Evolutionary conservation across 129 eudicot species (phyloP).

Genomic region (Tanacetum coccineum): DNA sequence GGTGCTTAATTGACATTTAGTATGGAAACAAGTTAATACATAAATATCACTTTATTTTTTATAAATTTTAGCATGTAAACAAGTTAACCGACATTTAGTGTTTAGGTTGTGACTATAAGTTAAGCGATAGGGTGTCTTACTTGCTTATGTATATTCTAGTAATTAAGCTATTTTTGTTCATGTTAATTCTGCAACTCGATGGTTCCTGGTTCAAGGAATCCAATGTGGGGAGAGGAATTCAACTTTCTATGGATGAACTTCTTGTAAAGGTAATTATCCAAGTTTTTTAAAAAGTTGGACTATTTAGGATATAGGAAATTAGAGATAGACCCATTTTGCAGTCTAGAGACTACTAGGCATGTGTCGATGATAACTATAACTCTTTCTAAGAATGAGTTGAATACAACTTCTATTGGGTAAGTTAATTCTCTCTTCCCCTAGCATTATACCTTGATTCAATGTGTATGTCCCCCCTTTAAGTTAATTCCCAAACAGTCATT

Average conservation of each 20-base stretch:
- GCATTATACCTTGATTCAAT: too few species aligned
- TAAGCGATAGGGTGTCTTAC: slow-evolving; percentile 1
- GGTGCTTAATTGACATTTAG: too few species aligned
- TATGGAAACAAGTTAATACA: too few species aligned
- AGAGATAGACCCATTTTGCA: slow-evolving; percentile 3
- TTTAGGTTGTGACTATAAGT: background rate
- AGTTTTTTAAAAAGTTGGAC: background rate
- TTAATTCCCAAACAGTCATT: too few species aligned
- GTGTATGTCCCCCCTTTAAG: too few species aligned
- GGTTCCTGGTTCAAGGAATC: slow-evolving; percentile 99
- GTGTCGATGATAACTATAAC: too few species aligned
- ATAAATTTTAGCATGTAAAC: slow-evolving; percentile 10
- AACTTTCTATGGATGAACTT: slow-evolving; percentile 82
- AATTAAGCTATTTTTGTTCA: slow-evolving; percentile 1
- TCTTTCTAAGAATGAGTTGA: too few species aligned
- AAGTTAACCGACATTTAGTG: background rate
- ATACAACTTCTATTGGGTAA: too few species aligned
- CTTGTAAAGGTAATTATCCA: slow-evolving; percentile 71
- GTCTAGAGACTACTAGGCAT: too few species aligned
- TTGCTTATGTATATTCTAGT: background rate
- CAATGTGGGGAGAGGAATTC: slow-evolving; percentile 99
- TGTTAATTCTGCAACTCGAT: slow-evolving; percentile 64
- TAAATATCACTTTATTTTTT: too few species aligned
- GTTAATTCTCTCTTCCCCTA: too few species aligned
- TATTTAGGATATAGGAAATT: slow-evolving; percentile 20